phyloP scores from a whole-genome alignment of 176 grass and related monocot species.

The Chrysopogon serrulatus region DNA sequence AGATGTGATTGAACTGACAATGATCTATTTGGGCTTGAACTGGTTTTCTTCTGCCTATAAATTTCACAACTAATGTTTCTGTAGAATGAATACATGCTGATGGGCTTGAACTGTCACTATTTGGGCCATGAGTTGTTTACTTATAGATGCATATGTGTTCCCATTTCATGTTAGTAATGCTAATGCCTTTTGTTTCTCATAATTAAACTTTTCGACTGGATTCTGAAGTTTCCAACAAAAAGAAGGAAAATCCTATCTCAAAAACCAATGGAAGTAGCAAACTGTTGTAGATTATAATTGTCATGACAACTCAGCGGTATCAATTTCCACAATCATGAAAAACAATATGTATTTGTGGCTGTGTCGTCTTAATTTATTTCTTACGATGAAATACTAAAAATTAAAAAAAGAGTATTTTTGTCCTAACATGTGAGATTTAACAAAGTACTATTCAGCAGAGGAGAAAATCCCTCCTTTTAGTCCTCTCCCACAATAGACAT shows the following conservation, averaged over 20 bases:
- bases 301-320: neutral
- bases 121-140: neutral
- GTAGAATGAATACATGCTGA: neutral
- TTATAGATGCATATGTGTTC: neutral
- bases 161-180: neutral
- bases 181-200: neutral
- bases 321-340: neutral
- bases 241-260: neutral
- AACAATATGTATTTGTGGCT: neutral
- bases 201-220: neutral
- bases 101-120: neutral
- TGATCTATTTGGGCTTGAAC: neutral
- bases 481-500: neutral
- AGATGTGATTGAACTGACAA: neutral
- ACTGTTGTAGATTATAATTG: neutral
- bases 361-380: neutral
- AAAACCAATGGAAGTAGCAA: neutral
- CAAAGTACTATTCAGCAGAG: neutral
- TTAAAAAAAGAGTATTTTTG: neutral
- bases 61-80: neutral
- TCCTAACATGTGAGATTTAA: neutral
- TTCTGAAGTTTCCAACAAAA: neutral
- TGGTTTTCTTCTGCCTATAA: neutral
- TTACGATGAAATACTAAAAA: neutral
- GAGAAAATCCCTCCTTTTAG: neutral